Base-by-base conservation (phyloP, 192 early-diverging fungal genomes). In the Coemansia sp. region DNA sequence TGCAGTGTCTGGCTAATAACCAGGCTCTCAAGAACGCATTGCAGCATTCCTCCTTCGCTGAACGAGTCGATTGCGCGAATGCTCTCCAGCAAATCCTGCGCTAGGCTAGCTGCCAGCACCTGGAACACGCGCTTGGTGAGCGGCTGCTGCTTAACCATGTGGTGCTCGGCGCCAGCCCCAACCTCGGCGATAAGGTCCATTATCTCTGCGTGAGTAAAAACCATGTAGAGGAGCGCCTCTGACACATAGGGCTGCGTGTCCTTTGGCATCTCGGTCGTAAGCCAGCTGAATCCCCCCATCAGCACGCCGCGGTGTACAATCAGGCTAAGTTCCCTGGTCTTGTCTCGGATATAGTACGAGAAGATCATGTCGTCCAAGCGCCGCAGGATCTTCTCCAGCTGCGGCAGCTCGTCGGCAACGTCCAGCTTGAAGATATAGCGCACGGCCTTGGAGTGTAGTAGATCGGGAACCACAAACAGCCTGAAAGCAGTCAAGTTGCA, bases 21-120 rank as follows among this genome's bases (percentile, higher is more conserved):
- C 73, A 94, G 88, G 58, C 89, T 92, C 77, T 99, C 96, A 6
- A 96, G 76, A 7, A 91, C 93, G n/a, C 92, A 94, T 84, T 96
- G 96, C 45, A 97, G 73, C 90, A 94, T 93, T 8, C 96, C 96
- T 33, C 90, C 92, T 65, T 88, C 89, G 63, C 93, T 93, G 73
- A 95, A 99, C 55, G 84, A 65, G 61, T 95, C 94, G 8, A 97
- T 86, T 45, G 85, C 69, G 33, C 92, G 86, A 59, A 94, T 92
- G 61, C 85, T 82, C 45, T 88, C 85, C 18, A 97, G 81, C 68
- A 96, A 82, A 64, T 95, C 91, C 58, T 89, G 87, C 6, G 88
- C 88, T 75, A 99, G 85, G 45, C 80, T 83, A 21, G 84, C 84
- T 9, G 94, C 66, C 38, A 96, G 77, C 31, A 85, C 86, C 23